Evolutionary conservation across 192 early-diverging fungal species (phyloP).

Genomic region (Lunasporangiospora selenospora): DNA sequence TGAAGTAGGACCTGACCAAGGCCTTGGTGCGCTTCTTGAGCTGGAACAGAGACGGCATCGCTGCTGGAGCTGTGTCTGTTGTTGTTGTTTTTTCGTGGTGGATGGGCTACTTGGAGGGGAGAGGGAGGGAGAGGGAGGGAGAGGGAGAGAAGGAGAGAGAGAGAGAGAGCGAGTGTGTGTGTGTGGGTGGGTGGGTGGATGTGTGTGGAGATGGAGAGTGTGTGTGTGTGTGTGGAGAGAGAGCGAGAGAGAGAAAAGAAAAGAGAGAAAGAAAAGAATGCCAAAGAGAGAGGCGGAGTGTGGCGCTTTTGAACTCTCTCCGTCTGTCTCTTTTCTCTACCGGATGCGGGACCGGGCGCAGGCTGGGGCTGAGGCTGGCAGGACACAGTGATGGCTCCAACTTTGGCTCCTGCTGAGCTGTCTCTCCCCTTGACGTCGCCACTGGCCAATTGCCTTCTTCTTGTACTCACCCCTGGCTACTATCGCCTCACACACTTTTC

Average conservation of each 20-base stretch:
- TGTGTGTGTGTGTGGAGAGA: background rate
- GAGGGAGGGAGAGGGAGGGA: background rate
- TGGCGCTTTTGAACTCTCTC: background rate
- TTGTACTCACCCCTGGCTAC: too few species aligned
- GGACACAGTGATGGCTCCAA: too few species aligned
- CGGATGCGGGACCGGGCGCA: too few species aligned
- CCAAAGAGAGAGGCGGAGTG: background rate
- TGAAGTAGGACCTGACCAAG: conserved; percentile 20
- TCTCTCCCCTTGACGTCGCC: too few species aligned
- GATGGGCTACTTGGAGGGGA: conserved; percentile 11
- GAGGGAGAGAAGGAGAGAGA: background rate
- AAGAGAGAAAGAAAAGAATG: background rate
- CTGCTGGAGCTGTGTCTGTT: too few species aligned
- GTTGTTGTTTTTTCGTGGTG: too few species aligned
- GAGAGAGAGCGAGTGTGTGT: background rate
- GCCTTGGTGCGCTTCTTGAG: conserved; percentile 28
- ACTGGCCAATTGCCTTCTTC: too few species aligned
- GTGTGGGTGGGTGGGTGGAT: background rate
- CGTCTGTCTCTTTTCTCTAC: background rate
- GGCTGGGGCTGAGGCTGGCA: too few species aligned
- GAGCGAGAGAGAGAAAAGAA: background rate
- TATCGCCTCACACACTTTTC: too few species aligned
- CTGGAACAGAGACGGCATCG: too few species aligned
- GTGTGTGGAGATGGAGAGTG: background rate
- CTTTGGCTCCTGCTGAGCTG: too few species aligned